These are phyloP conservation scores for Aspergillus puulaauensis DNA, from an alignment of 2,329 filamentous ascomycete genomes.

Conservation along the genomic window DNA sequence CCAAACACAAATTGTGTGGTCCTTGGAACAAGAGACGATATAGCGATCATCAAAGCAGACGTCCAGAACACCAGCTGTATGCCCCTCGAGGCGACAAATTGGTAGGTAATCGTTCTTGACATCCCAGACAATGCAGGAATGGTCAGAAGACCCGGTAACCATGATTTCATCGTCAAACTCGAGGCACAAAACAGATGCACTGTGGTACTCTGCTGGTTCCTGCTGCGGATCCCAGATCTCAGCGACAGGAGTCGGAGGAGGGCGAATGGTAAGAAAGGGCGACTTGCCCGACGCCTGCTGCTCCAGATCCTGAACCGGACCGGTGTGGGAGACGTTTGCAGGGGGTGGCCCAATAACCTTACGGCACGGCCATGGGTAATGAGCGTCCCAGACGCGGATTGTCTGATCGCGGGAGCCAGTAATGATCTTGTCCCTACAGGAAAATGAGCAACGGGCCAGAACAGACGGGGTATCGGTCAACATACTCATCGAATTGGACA, in stretches of 20 bases:
- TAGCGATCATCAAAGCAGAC: constrained; percentile 88
- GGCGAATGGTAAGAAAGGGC: constrained; percentile 50
- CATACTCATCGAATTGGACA: constrained; percentile 93
- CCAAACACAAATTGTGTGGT: constrained; percentile 92
- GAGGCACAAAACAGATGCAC: constrained; percentile 88
- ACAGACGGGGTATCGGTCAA: constrained; percentile 14
- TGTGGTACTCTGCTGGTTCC: constrained; percentile 64
- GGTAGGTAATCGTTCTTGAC: constrained; percentile 76
- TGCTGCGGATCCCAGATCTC: constrained; percentile 48
- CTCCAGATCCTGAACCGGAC: constrained; percentile 50
- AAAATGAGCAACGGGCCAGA: constrained; percentile 35
- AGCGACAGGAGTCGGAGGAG: constrained; percentile 52
- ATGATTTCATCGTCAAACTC: constrained; percentile 93
- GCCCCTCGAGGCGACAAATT: constrained; percentile 72
- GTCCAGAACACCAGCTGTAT: constrained; percentile 87
- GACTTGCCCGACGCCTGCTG: constrained; percentile 40
- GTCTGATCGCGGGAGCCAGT: constrained; percentile 95
- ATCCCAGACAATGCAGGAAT: constrained; percentile 87
- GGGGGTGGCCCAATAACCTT: constrained; percentile 80
- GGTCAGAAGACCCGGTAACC: constrained; percentile 92
- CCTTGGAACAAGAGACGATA: constrained; percentile 97
- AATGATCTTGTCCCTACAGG: constrained; percentile 81
- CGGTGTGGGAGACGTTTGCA: constrained; percentile 40
- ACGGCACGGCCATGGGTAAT: constrained; percentile 73
- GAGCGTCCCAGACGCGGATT: constrained; percentile 93